These are phyloP conservation scores for Begonia peltatifolia DNA, from an alignment of 306 rosid species.

Conservation along the genomic window DNA sequence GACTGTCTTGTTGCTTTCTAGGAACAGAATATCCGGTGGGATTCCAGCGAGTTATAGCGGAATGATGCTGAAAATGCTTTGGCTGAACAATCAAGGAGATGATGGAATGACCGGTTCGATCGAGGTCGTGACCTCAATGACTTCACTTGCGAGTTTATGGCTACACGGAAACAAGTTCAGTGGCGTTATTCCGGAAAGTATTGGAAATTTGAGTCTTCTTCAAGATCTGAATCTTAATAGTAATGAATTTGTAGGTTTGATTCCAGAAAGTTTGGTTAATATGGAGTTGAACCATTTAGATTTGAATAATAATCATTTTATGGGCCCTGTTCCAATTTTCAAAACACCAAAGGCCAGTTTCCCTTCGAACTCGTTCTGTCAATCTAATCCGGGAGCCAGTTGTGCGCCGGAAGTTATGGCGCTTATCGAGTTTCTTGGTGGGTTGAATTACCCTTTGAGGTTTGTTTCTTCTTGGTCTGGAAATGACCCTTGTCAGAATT, in stretches of 20 bases:
- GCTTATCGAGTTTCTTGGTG: slow-evolving; percentile 49
- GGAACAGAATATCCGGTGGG: slow-evolving; percentile 38
- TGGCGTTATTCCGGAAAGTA: slow-evolving; percentile 53
- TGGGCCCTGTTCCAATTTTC: slow-evolving; percentile 80
- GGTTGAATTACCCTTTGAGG: slow-evolving; percentile 50
- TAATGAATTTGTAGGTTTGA: slow-evolving; percentile 57
- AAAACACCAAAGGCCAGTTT: slow-evolving; percentile 23
- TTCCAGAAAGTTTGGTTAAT: slow-evolving; percentile 51
- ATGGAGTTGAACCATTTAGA: slow-evolving; percentile 34
- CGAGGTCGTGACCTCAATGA: slow-evolving; percentile 49
- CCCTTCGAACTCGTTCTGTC: slow-evolving; percentile 43
- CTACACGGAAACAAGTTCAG: slow-evolving; percentile 80
- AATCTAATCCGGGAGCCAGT: slow-evolving; percentile 21
- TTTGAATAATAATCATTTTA: slow-evolving; percentile 68
- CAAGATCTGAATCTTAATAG: slow-evolving; percentile 69
- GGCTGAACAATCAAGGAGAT: slow-evolving; percentile 64
- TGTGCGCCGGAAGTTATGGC: slow-evolving; percentile 68
- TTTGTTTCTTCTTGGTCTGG: slow-evolving; percentile 57
- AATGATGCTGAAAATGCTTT: slow-evolving; percentile 34
- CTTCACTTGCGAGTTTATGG: slow-evolving; percentile 50
- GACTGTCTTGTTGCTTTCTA: slow-evolving; percentile 42
- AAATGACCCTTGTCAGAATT: slow-evolving; percentile 53
- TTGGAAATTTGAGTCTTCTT: slow-evolving; percentile 47
- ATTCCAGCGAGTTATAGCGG: slow-evolving; percentile 32
- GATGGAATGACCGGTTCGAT: slow-evolving; percentile 44